phyloP scores from a whole-genome alignment of 179 eudicot genomes.

The Silene noctiflora region DNA sequence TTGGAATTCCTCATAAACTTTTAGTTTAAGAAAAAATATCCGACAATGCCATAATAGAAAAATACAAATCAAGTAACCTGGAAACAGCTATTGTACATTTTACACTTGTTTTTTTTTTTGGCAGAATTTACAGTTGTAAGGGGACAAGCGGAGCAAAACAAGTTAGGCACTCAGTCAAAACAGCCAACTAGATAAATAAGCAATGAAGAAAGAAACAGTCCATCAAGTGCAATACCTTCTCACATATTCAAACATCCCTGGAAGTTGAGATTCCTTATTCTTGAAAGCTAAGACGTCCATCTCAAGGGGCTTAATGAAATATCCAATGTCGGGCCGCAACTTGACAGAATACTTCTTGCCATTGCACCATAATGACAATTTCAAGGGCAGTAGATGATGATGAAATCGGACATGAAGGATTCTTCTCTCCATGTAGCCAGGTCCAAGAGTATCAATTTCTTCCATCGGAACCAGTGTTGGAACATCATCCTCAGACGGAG shows the following conservation, averaged over 20 bases:
- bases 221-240: constrained; percentile 56
- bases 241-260: constrained; percentile 92
- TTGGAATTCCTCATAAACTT: constrained; percentile 7
- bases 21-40: not conserved
- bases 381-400: constrained; percentile 93
- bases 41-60: not conserved
- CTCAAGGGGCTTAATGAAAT: constrained; percentile 84
- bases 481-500: constrained; percentile 42
- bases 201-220: not conserved
- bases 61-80: not conserved
- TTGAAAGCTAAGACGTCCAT: constrained; percentile 61
- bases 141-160: not conserved
- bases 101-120: not conserved
- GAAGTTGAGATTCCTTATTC: constrained; percentile 75
- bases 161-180: not conserved
- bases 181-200: not conserved
- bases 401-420: constrained; percentile 71
- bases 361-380: constrained; percentile 63
- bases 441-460: constrained; percentile 59
- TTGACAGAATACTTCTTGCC: constrained; percentile 65
- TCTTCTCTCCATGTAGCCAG: constrained; percentile 55
- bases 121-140: not conserved
- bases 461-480: constrained; percentile 76
- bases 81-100: not conserved
- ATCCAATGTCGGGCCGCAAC: constrained; percentile 95